Percentiles rank a stretch among this genome's conserved stretches.
These are phyloP conservation scores for Saccharomyces uvarum DNA, from an alignment of 1,139 yeast genomes.

Conservation along the genomic window DNA sequence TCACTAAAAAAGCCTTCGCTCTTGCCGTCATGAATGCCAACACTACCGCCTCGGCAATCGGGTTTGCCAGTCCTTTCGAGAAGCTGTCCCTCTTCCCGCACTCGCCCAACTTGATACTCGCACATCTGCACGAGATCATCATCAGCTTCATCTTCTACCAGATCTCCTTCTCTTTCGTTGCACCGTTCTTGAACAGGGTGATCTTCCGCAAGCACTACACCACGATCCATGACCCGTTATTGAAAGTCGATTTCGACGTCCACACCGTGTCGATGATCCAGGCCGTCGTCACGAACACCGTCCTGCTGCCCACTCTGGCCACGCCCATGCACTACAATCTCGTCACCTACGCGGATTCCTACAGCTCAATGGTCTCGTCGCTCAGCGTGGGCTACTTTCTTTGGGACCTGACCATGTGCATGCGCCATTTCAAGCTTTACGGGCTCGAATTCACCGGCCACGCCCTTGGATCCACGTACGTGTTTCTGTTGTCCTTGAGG, in stretches of 20 bases:
- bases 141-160: slow-evolving; percentile 42
- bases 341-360: slow-evolving; percentile 52
- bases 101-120: slow-evolving; percentile 22
- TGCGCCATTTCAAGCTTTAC: slow-evolving; percentile 51
- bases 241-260: slow-evolving; percentile 65
- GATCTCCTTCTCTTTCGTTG: slow-evolving; percentile 34
- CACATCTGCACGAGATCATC: slow-evolving; percentile 48
- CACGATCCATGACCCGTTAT: slow-evolving; percentile 37
- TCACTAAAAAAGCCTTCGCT: not conserved
- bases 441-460: slow-evolving; percentile 81
- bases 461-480: slow-evolving; percentile 48
- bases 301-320: slow-evolving; percentile 22
- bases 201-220: slow-evolving; percentile 45
- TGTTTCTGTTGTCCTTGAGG: slow-evolving; percentile 50
- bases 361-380: slow-evolving; percentile 64
- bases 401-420: slow-evolving; percentile 78
- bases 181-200: slow-evolving; percentile 41
- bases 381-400: slow-evolving; percentile 77
- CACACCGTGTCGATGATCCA: slow-evolving; percentile 88
- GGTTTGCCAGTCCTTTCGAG: not conserved
- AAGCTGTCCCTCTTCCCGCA: not conserved
- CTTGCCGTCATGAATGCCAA: not conserved
- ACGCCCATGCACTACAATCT: slow-evolving; percentile 21
- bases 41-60: not conserved
- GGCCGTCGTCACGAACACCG: slow-evolving; percentile 49